Conservation (phyloP, 805 yeast species). For the Schwanniomyces vanrijiae region DNA sequence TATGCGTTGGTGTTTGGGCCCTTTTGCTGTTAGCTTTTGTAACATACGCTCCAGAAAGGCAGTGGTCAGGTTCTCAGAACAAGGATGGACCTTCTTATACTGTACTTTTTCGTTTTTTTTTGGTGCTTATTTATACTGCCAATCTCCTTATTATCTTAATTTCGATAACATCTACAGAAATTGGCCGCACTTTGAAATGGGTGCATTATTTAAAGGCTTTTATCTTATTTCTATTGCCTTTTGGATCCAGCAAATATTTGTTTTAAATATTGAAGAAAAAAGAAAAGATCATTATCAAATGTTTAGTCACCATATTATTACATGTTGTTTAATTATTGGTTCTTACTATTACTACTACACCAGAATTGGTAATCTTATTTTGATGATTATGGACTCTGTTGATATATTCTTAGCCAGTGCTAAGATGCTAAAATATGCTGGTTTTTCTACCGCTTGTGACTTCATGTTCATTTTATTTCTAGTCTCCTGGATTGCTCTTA, state of each 20-base stretch:
- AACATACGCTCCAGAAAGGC: conserved; percentile 52
- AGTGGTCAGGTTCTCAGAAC: conserved; percentile 76
- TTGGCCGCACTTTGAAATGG: conserved; percentile 74
- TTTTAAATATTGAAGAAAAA: conserved; percentile 71
- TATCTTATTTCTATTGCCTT: conserved; percentile 71
- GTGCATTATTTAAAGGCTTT: conserved; percentile 57
- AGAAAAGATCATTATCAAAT: conserved; percentile 85
- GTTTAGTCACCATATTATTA: conserved; percentile 86
- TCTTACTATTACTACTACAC: conserved; percentile 73
- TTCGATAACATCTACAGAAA: conserved; percentile 57
- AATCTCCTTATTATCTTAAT: conserved; percentile 60
- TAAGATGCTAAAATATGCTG: conserved; percentile 74
- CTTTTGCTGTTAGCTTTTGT: conserved; percentile 46
- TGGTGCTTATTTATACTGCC: conserved; percentile 58
- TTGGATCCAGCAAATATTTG: conserved; percentile 81
- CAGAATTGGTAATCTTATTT: conserved; percentile 74
- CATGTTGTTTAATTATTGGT: conserved; percentile 64
- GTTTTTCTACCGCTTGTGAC: conserved; percentile 62
- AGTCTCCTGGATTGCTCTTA: conserved; percentile 63
- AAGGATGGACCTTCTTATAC: conserved; percentile 73
- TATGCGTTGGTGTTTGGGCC: conserved; percentile 58
- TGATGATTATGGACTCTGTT: conserved; percentile 80
- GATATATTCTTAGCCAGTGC: conserved; percentile 74
- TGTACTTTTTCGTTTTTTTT: conserved; percentile 52
- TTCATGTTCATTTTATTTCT: conserved; percentile 65